Percentiles rank a stretch among this genome's conserved stretches.
These are phyloP conservation scores for Persicaria maculosa DNA, from an alignment of 148 eudicot species.

Conservation along the genomic window DNA sequence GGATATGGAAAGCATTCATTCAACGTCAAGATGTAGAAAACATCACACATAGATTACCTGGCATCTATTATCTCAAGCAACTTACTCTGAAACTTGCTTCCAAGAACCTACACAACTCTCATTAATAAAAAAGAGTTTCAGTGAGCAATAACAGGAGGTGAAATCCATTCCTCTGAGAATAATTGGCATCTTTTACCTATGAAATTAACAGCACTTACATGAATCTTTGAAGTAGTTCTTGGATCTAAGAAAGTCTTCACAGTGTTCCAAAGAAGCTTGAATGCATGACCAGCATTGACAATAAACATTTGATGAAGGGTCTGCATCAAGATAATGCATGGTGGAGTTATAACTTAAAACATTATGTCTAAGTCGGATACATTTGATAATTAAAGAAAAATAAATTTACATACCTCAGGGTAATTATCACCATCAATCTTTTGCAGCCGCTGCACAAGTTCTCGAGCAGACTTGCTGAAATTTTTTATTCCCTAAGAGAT, in stretches of 20 bases:
- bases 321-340: conserved; percentile 32
- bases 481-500: conserved; percentile 64
- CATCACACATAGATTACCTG: conserved; percentile 39
- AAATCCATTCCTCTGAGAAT: not conserved
- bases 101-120: conserved; percentile 56
- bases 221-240: conserved; percentile 85
- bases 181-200: not conserved
- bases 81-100: conserved; percentile 83
- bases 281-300: conserved; percentile 95
- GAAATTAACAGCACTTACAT: conserved; percentile 37
- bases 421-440: conserved; percentile 89
- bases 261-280: conserved; percentile 90
- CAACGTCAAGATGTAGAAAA: not conserved
- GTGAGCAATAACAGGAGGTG: not conserved
- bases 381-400: not conserved
- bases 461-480: conserved; percentile 78
- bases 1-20: not conserved
- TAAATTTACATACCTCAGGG: conserved; percentile 57
- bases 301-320: conserved; percentile 89
- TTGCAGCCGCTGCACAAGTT: conserved; percentile 72
- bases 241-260: conserved; percentile 85
- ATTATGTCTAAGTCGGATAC: not conserved
- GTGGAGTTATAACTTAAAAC: not conserved
- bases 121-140: not conserved
- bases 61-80: conserved; percentile 82